Percentiles rank a stretch among this genome's conserved stretches.
These are phyloP conservation scores for Fusarium hostae DNA, from an alignment of 2,329 filamentous ascomycete species.

Conservation along the genomic window DNA sequence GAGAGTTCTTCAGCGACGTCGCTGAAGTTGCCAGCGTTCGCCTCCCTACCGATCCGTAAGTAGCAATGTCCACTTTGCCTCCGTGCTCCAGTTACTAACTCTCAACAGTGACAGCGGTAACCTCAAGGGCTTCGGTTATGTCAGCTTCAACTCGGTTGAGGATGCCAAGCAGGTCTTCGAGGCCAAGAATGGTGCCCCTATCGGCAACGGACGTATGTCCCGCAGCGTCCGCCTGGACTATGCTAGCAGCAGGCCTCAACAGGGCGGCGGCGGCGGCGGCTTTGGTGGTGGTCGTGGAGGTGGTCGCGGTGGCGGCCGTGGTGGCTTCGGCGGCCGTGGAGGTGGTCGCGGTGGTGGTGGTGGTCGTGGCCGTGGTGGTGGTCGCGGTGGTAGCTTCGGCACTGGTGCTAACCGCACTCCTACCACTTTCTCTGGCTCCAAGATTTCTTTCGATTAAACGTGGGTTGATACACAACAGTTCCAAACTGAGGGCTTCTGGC, in stretches of 20 bases:
- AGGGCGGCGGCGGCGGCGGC: slow-evolving; percentile 65
- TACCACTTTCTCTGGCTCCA: slow-evolving; percentile 71
- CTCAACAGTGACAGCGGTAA: slow-evolving; percentile 75
- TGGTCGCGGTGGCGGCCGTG: slow-evolving; percentile 59
- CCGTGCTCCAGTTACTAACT: slow-evolving; percentile 24
- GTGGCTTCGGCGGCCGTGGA: slow-evolving; percentile 60
- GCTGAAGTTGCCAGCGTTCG: slow-evolving; percentile 81
- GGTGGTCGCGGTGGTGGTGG: slow-evolving; percentile 57
- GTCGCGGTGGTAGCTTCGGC: slow-evolving; percentile 28
- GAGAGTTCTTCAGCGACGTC: slow-evolving; percentile 77
- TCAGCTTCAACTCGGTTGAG: slow-evolving; percentile 83
- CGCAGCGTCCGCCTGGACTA: slow-evolving; percentile 87
- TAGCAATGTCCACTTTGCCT: slow-evolving; percentile 28
- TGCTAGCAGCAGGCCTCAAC: slow-evolving; percentile 73
- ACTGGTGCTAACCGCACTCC: slow-evolving; percentile 41
- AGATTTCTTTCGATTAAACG: slow-evolving; percentile 74
- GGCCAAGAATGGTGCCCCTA: slow-evolving; percentile 72
- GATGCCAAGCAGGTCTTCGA: slow-evolving; percentile 82
- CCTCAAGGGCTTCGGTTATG: slow-evolving; percentile 93
- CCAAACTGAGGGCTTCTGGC: slow-evolving; percentile 58
- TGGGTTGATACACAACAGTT: slow-evolving; percentile 43
- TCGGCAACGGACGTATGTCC: slow-evolving; percentile 73
- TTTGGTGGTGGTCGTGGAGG: slow-evolving; percentile 56
- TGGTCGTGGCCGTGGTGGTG: slow-evolving; percentile 53
- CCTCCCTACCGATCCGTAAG: slow-evolving; percentile 84